Evolutionary conservation across 176 grass and related monocot species (phyloP), one percentile per base, ranked within the genome.

Genomic region (Triticum urartu): DNA sequence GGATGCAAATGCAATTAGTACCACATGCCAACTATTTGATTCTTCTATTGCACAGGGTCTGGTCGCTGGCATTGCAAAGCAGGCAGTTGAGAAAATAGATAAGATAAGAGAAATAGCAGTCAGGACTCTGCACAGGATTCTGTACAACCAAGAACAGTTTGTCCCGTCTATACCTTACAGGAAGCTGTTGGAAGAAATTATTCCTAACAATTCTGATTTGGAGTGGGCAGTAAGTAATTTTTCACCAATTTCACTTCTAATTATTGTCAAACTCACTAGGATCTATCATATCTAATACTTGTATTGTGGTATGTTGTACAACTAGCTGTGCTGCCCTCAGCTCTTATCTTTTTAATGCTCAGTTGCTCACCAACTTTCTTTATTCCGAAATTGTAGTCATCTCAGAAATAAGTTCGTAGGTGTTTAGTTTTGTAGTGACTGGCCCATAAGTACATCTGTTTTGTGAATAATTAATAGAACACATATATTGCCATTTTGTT

Each of bases 1-100:
- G 79, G 88, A 84, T 63, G 17, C 36, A 33, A 79, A 76, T 86
- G 64, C 83, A 84, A 73, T 68, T 79, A 45, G 81, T 86, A 70
- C 13, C 25, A 18, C 33, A 74, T 20, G 52, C 38, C 59, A 20
- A 73, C 30, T 95, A 39, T 91, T 98, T 92, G 88, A 94, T 88
- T 83, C 86, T 72, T 83, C 82, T 52, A 91, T 92, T 78, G 92
- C 90, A 26, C 86, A 90, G 68, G 86, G 88, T 68, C 92, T 98
- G 54, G 60, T 98, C 2, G 88, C 90, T 80, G 92, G 93, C 52
- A 77, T 98, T 86, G 90, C 91, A 88, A 98, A 98, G 76, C 96
- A 95, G 87, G 92, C 93, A 84, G 92, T 94, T 63, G 96, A 95
- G 82, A 98, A 98, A 94, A 89, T 94, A 82, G 93, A 98, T 81